Percentiles rank a stretch among this genome's conserved stretches.
These are phyloP conservation scores for Gaeumannomyces sp. DNA, from an alignment of 2,329 filamentous ascomycete genomes.

Conservation along the genomic window DNA sequence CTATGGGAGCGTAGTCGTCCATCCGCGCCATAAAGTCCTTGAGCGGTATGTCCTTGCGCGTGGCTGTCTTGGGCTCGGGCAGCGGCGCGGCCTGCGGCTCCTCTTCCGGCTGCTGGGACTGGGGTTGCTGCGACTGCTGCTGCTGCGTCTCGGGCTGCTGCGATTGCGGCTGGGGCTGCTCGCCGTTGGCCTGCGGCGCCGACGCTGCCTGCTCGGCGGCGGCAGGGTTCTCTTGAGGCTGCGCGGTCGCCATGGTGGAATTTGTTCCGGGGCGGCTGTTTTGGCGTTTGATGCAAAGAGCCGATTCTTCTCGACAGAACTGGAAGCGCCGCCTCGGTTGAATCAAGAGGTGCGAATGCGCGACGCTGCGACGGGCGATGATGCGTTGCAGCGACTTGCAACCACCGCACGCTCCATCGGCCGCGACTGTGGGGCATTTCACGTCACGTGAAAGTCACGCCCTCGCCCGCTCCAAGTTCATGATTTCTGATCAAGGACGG, in stretches of 20 bases:
- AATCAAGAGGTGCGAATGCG: neutral
- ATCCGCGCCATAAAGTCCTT: constrained; percentile 93
- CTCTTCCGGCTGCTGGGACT: constrained; percentile 9
- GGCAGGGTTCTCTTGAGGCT: constrained; percentile 16
- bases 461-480: too few species aligned
- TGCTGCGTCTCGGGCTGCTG: constrained; percentile 10
- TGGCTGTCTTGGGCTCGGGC: constrained; percentile 59
- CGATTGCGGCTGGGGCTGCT: constrained; percentile 10
- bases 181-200: constrained; percentile 15
- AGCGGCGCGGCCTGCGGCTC: constrained; percentile 11
- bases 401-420: too few species aligned
- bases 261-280: neutral
- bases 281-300: neutral
- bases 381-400: neutral
- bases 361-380: neutral
- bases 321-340: neutral
- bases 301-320: neutral
- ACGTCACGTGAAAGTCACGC: neutral
- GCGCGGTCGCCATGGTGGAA: constrained; percentile 18
- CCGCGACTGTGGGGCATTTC: neutral
- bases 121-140: constrained; percentile 6
- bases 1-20: constrained; percentile 96
- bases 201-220: constrained; percentile 13
- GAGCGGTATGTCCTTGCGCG: constrained; percentile 85
- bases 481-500: neutral